phyloP scores from a whole-genome alignment of 2,329 filamentous ascomycete species.

The Colletotrichum eremochloae region DNA sequence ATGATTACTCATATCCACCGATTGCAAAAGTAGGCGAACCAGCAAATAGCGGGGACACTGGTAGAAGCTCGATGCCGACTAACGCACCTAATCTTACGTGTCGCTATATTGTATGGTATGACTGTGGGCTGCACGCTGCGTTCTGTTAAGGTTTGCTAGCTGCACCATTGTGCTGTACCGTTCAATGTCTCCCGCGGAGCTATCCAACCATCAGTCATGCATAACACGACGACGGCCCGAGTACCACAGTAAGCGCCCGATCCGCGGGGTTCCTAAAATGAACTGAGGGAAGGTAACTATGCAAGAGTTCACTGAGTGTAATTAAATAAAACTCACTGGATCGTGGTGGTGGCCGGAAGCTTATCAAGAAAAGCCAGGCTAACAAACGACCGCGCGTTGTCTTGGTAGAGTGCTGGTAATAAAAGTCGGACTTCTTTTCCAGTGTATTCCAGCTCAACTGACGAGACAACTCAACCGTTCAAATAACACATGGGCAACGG shows the following conservation, averaged over 20 bases:
- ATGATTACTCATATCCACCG: conserved; percentile 41
- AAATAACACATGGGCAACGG: neutral
- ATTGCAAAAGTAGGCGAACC: neutral
- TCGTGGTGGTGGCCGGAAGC: neutral
- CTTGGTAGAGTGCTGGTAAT: neutral
- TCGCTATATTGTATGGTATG: neutral
- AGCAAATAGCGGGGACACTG: neutral
- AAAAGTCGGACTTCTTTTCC: neutral
- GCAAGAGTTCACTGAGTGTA: neutral
- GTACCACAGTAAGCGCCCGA: neutral
- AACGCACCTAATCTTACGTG: conserved; percentile 16
- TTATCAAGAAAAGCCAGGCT: neutral
- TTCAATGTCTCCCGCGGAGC: neutral
- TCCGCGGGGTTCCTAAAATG: neutral
- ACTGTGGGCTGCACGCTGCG: neutral
- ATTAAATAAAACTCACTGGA: neutral
- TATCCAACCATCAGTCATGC: conserved; percentile 8
- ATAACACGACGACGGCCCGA: conserved; percentile 4
- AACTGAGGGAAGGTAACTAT: conserved; percentile 1
- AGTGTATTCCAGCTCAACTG: neutral
- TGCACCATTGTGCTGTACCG: neutral
- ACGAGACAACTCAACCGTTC: conserved; percentile 3
- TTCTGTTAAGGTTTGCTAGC: conserved; percentile 30
- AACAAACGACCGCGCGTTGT: neutral
- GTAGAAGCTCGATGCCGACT: conserved; percentile 29